A percentile compares a stretch with the other conserved stretches of the same genome.
Evolutionary conservation across 352 stramenopile species (phyloP).

Genomic region (Globisporangium iwayamae): DNA sequence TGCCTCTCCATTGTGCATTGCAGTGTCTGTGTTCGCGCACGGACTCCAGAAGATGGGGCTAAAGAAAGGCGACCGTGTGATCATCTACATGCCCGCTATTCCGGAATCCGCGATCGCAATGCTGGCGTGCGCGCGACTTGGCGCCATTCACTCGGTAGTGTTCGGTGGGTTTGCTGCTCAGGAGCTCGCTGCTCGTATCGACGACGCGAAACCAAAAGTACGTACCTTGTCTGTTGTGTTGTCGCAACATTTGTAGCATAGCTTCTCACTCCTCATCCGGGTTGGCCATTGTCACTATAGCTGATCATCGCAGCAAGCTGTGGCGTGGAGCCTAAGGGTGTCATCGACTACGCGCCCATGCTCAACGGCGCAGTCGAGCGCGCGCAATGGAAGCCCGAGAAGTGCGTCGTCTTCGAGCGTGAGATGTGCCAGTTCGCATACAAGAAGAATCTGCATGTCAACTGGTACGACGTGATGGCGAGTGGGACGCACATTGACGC

Average conservation of each 20-base stretch:
- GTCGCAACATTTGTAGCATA: not conserved
- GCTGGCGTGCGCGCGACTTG: slow-evolving; percentile 96
- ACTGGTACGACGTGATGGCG: slow-evolving; percentile 34
- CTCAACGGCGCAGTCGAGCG: slow-evolving; percentile 61
- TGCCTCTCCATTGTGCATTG: not conserved
- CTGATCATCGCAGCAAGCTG: slow-evolving; percentile 58
- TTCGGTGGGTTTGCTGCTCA: slow-evolving; percentile 87
- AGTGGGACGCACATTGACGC: slow-evolving; percentile 17
- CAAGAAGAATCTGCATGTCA: slow-evolving; percentile 20
- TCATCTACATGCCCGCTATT: slow-evolving; percentile 98
- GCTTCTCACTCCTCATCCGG: not conserved
- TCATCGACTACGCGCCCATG: slow-evolving; percentile 77
- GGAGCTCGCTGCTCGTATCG: slow-evolving; percentile 81
- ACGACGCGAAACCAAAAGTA: slow-evolving; percentile 76
- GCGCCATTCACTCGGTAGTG: slow-evolving; percentile 91
- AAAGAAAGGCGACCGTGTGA: slow-evolving; percentile 93
- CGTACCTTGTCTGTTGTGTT: not conserved
- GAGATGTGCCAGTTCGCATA: slow-evolving; percentile 30
- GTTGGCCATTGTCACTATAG: slow-evolving; percentile 14
- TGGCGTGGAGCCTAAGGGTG: slow-evolving; percentile 55
- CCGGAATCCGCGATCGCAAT: slow-evolving; percentile 94
- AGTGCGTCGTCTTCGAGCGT: slow-evolving; percentile 57
- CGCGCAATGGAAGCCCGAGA: slow-evolving; percentile 34
- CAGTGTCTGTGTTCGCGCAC: slow-evolving; percentile 81
- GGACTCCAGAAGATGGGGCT: slow-evolving; percentile 90